These are phyloP conservation scores for Raphanus raphanistrum DNA, from an alignment of 345 rosid genomes.

Conservation along the genomic window DNA sequence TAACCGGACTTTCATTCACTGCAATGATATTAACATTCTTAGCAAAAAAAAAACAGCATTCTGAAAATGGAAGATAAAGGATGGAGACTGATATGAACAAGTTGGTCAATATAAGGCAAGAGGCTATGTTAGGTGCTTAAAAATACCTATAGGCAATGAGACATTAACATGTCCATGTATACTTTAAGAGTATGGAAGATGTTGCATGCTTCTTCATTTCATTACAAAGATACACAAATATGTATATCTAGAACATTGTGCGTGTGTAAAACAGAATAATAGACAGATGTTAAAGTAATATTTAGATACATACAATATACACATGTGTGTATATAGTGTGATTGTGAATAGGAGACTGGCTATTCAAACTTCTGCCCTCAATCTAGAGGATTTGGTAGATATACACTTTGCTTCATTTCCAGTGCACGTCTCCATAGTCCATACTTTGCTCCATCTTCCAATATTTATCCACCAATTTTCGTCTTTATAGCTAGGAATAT, in stretches of 20 bases:
- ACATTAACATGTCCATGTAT: constrained; percentile 13
- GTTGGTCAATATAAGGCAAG: constrained; percentile 40
- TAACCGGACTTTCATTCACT: no score
- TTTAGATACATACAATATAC: neutral
- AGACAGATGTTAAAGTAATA: no score
- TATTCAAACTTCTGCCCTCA: constrained; percentile 23
- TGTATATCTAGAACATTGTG: no score
- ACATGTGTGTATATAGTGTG: constrained; percentile 22
- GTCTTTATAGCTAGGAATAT: no score
- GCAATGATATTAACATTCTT: no score
- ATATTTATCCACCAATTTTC: no score
- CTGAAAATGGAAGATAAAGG: constrained; percentile 34
- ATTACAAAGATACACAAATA: neutral
- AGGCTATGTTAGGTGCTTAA: constrained; percentile 41
- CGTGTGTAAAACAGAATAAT: no score
- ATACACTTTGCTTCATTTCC: constrained; percentile 26
- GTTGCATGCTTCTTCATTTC: constrained; percentile 33
- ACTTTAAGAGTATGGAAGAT: constrained; percentile 34
- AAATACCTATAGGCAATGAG: constrained; percentile 24
- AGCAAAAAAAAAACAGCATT: neutral
- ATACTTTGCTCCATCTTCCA: constrained; percentile 33
- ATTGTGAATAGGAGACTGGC: constrained; percentile 22
- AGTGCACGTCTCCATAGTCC: constrained; percentile 39
- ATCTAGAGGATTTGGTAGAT: constrained; percentile 38
- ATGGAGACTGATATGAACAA: constrained; percentile 30